Base-by-base conservation (phyloP, 208 protist species). In the Balamuthia mandrillaris region DNA sequence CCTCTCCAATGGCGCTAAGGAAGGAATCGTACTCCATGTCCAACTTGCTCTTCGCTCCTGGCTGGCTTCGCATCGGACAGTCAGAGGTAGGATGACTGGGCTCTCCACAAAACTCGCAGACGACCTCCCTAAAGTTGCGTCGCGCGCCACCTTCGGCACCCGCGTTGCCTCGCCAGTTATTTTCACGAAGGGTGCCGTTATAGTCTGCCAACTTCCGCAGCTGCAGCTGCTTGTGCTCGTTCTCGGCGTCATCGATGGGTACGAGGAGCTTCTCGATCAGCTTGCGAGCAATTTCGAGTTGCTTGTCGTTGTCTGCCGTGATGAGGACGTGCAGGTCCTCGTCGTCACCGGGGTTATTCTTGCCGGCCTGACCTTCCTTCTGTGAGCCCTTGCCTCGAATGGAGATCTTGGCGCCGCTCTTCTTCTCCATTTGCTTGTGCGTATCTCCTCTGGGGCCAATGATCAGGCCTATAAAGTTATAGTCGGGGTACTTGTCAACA, bases 391-490 rank as follows among this genome's bases (percentile, higher is more conserved):
- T 92, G 14, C 94, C 94, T 16, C 94, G 90, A 39, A 95, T 94
- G 35, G 89, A 88, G 60, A 96, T 95, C 51, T 92, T 92, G n/a
- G 90, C 88, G 16, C 91, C 90, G 3, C 87, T 92, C 79, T 94
- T 90, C n/a, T 78, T 79, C 61, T 96, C 94, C 54, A 96, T 70
- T 42, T 88, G 54, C 85, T 95, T 94, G 47, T 94, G 92, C 16
- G 91, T 95, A 47, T 91, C 89, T 16, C 94, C 94, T 49, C 93
- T 88, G 31, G 94, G 94, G 41, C 94, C 94, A 68, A 96, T 93
- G 51, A 96, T 87, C 6, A 94, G 65, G n/a, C 94, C 94, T 29
- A 95, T 92, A 61, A 95, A 94, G 78, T 95, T 95, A 56, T 92
- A 90, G 7, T 93, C 84, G 1, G 92, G 93, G 41, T 94, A 88